phyloP scores from a whole-genome alignment of 768 basidiomycete genomes.

The Xanthoconium stramineum region DNA sequence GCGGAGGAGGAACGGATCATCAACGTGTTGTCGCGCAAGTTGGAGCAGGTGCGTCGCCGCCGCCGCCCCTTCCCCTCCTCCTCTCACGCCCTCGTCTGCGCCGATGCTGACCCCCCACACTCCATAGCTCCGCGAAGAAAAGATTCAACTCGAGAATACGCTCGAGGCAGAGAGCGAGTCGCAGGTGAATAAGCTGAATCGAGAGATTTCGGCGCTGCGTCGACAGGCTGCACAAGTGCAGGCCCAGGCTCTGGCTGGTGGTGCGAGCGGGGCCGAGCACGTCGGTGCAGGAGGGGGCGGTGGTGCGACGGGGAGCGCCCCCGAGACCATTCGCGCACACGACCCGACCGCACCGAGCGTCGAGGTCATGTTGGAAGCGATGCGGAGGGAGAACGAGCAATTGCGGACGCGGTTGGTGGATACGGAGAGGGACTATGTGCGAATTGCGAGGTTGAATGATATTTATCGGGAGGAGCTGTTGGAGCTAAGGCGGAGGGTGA shows the following conservation, averaged over 20 bases:
- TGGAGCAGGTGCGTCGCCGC: conserved; percentile 55
- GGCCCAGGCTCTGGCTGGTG: conserved; percentile 39
- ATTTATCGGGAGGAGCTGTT: conserved; percentile 84
- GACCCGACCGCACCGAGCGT: conserved; percentile 38
- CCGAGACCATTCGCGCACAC: conserved; percentile 3
- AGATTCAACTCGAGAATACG: conserved; percentile 76
- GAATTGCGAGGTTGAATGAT: conserved; percentile 72
- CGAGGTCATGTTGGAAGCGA: conserved; percentile 69
- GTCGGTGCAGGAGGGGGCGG: not conserved
- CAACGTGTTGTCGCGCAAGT: conserved; percentile 75
- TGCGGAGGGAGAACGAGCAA: conserved; percentile 78
- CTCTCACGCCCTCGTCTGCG: not conserved
- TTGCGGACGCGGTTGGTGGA: conserved; percentile 63
- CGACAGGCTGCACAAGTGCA: conserved; percentile 32
- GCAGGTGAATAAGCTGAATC: conserved; percentile 72
- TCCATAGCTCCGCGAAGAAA: conserved; percentile 73
- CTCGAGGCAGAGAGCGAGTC: conserved; percentile 85
- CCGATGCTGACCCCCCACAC: not conserved
- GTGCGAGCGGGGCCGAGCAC: conserved; percentile 9
- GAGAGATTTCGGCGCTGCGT: conserved; percentile 64
- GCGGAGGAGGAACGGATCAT: conserved; percentile 89
- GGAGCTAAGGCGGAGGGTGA: conserved; percentile 68
- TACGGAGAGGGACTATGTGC: conserved; percentile 75
- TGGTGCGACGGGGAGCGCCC: conserved; percentile 1
- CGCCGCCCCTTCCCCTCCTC: too few species aligned